phyloP scores from a whole-genome alignment of 2,329 filamentous ascomycete genomes.

The Fusarium armeniacum region DNA sequence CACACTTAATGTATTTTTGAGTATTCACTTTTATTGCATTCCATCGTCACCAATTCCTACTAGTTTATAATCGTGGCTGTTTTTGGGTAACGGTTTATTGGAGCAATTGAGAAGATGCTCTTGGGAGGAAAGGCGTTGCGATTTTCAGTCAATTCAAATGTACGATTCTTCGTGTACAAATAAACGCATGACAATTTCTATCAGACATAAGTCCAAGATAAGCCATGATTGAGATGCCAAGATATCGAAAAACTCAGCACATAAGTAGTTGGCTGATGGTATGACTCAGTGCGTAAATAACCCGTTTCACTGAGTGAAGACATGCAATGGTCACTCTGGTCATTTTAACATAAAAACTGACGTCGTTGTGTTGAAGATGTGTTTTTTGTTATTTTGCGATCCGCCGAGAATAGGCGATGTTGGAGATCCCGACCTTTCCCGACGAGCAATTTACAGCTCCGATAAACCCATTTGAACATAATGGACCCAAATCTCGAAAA shows the following conservation, averaged over 20 bases:
- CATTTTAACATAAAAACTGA: neutral
- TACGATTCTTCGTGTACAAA: slow-evolving; percentile 32
- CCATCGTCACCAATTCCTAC: slow-evolving; percentile 36
- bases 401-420: slow-evolving; percentile 38
- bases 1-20: slow-evolving; percentile 14
- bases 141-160: slow-evolving; percentile 33
- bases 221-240: neutral
- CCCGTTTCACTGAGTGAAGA: neutral
- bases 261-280: neutral
- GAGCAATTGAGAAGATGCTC: neutral
- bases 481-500: slow-evolving; percentile 33
- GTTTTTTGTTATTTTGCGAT: slow-evolving; percentile 38
- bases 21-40: slow-evolving; percentile 5
- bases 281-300: neutral
- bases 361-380: slow-evolving; percentile 27
- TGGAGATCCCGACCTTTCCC: slow-evolving; percentile 48
- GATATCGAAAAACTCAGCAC: neutral
- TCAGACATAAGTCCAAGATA: slow-evolving; percentile 4
- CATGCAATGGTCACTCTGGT: neutral
- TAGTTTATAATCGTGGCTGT: slow-evolving; percentile 19
- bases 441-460: slow-evolving; percentile 45
- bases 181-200: slow-evolving; percentile 24
- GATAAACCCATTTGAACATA: slow-evolving; percentile 42
- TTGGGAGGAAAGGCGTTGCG: slow-evolving; percentile 44
- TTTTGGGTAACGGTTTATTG: slow-evolving; percentile 17